phyloP scores from a whole-genome alignment of 495 filamentous ascomycete species.

The Penicillium coprophilum region DNA sequence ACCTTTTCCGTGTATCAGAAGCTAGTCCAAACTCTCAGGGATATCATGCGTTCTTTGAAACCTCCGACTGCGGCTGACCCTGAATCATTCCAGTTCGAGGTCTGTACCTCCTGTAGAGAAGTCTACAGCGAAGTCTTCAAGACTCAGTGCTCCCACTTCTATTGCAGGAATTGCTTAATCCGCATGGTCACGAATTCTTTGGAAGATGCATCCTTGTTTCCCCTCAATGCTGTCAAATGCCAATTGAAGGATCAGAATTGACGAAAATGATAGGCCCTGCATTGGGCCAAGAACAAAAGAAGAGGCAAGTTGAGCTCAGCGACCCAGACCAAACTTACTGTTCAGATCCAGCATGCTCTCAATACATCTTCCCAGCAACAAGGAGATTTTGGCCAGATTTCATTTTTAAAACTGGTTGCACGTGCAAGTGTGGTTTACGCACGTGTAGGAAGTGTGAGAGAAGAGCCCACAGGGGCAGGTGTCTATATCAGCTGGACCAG shows the following conservation, averaged over 20 bases:
- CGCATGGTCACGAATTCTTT: background rate
- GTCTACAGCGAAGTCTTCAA: background rate
- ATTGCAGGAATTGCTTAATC: background rate
- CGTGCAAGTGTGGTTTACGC: background rate
- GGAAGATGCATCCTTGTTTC: slow-evolving; percentile 36
- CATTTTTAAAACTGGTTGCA: background rate
- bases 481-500: background rate
- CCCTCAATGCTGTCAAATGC: slow-evolving; percentile 41
- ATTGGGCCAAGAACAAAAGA: slow-evolving; percentile 5
- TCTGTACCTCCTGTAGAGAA: background rate
- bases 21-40: background rate
- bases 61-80: too few species aligned
- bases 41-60: background rate
- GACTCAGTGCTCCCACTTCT: background rate
- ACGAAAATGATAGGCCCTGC: slow-evolving; percentile 15
- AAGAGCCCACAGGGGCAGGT: slow-evolving; percentile 2
- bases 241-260: slow-evolving; percentile 19
- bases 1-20: background rate
- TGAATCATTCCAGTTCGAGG: background rate
- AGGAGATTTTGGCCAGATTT: background rate
- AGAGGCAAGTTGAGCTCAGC: slow-evolving; percentile 27
- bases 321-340: slow-evolving; percentile 35
- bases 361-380: slow-evolving; percentile 22
- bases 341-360: slow-evolving; percentile 24
- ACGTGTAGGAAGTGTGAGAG: slow-evolving; percentile 6